Conservation (phyloP, 371 early-diverging fungal genomes). For the Capillidium heterosporum region DNA sequence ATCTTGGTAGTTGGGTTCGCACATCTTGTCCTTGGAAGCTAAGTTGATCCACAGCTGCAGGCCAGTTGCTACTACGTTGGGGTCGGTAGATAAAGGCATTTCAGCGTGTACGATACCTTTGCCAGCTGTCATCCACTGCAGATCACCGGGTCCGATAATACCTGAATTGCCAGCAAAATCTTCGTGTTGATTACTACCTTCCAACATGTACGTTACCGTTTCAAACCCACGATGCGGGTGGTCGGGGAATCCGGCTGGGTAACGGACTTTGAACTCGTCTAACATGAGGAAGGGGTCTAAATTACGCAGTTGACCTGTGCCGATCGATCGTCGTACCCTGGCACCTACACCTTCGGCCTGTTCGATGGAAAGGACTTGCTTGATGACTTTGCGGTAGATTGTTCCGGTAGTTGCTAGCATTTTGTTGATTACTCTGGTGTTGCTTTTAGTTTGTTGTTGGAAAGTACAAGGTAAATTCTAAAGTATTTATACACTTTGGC, state of each 20-base stretch:
- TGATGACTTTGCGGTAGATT: background rate
- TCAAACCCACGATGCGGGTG: constrained; percentile 49
- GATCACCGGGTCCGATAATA: constrained; percentile 6
- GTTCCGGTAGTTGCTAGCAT: background rate
- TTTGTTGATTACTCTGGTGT: too few species aligned
- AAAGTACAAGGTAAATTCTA: too few species aligned
- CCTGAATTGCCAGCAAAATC: too few species aligned
- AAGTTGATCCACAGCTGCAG: constrained; percentile 52
- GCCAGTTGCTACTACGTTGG: constrained; percentile 21
- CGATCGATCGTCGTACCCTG: constrained; percentile 4
- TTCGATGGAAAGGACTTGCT: background rate
- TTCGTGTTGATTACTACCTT: constrained; percentile 37
- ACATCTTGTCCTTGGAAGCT: constrained; percentile 40
- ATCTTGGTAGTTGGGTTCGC: constrained; percentile 30
- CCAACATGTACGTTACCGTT: background rate
- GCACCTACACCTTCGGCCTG: background rate
- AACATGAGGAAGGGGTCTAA: background rate
- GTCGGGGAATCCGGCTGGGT: background rate
- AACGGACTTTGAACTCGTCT: background rate
- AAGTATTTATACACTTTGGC: too few species aligned
- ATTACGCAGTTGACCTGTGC: background rate
- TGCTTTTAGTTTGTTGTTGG: too few species aligned
- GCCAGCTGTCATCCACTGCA: constrained; percentile 50
- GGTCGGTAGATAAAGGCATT: constrained; percentile 27
- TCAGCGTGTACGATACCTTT: constrained; percentile 47